These are phyloP conservation scores for Petunia secreta DNA, from an alignment of 257 asterid species.

Conservation along the genomic window DNA sequence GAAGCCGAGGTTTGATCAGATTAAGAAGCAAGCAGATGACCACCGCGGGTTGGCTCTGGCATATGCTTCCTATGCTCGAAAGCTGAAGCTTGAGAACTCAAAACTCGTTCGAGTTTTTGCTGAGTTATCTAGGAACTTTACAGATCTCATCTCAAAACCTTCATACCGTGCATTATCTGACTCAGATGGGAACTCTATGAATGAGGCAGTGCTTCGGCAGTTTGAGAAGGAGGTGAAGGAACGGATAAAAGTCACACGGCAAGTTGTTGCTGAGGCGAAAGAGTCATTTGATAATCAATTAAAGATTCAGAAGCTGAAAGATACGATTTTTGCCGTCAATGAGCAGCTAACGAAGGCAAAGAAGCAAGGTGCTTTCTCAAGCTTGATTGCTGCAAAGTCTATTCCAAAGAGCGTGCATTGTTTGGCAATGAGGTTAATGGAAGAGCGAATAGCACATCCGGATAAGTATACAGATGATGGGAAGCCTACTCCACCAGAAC, in stretches of 20 bases:
- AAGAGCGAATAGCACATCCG: conserved; percentile 76
- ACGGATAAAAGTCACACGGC: conserved; percentile 62
- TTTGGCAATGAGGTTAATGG: conserved; percentile 76
- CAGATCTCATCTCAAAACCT: conserved; percentile 67
- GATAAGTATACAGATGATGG: conserved; percentile 70
- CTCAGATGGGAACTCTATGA: conserved; percentile 51
- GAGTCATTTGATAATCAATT: conserved; percentile 73
- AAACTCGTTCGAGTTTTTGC: conserved; percentile 71
- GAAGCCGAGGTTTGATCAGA: conserved; percentile 74
- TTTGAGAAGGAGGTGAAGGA: conserved; percentile 86
- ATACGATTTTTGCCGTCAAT: conserved; percentile 66
- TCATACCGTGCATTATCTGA: conserved; percentile 49
- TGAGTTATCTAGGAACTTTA: conserved; percentile 59
- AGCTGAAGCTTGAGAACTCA: conserved; percentile 74
- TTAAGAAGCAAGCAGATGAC: conserved; percentile 77
- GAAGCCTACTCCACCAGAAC: conserved; percentile 61
- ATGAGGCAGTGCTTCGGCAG: conserved; percentile 58
- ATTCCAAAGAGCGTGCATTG: conserved; percentile 86
- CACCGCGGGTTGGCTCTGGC: conserved; percentile 61
- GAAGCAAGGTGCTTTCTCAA: conserved; percentile 81
- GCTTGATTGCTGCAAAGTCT: conserved; percentile 85
- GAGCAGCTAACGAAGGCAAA: conserved; percentile 71
- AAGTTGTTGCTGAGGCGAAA: conserved; percentile 69
- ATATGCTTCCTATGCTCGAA: conserved; percentile 76
- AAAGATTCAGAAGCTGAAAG: conserved; percentile 77